These are phyloP conservation scores for Cyberlindnera saturnus DNA, from an alignment of 805 yeast genomes.

Conservation along the genomic window DNA sequence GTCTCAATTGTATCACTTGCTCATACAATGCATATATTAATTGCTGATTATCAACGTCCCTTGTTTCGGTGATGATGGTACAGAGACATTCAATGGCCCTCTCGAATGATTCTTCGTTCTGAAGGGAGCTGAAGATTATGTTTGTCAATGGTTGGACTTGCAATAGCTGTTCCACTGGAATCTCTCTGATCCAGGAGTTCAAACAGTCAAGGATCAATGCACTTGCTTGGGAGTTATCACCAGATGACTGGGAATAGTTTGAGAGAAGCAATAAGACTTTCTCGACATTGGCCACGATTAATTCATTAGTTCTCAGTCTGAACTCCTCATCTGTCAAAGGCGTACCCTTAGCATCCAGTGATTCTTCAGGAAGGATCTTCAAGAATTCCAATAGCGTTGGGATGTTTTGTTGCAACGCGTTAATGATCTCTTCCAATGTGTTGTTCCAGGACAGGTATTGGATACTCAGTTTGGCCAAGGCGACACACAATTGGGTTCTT, in stretches of 20 bases:
- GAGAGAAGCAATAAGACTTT: conserved; percentile 60
- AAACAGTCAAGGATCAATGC: conserved; percentile 63
- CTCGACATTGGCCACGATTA: conserved; percentile 63
- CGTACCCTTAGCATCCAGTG: conserved; percentile 67
- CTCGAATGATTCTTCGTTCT: conserved; percentile 64
- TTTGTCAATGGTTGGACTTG: conserved; percentile 57
- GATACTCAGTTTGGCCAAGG: conserved; percentile 75
- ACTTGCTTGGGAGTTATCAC: conserved; percentile 24
- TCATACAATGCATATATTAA: conserved; percentile 62
- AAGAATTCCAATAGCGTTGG: conserved; percentile 67
- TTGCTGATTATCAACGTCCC: conserved; percentile 61
- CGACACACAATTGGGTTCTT: conserved; percentile 76
- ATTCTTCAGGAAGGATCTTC: conserved; percentile 87
- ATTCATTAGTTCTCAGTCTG: conserved; percentile 50
- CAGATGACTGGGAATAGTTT: conserved; percentile 36
- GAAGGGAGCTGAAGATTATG: conserved; percentile 58
- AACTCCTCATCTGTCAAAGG: conserved; percentile 81
- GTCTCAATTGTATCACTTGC: conserved; percentile 58
- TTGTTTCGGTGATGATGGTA: conserved; percentile 73
- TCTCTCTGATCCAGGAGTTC: conserved; percentile 87
- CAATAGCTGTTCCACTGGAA: conserved; percentile 67
- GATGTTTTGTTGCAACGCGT: conserved; percentile 35
- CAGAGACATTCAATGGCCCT: conserved; percentile 83
- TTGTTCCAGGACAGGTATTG: conserved; percentile 70
- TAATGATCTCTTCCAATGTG: conserved; percentile 63